phyloP scores from a whole-genome alignment of 192 early-diverging fungal genomes.

The Paraglomus brasilianum region DNA sequence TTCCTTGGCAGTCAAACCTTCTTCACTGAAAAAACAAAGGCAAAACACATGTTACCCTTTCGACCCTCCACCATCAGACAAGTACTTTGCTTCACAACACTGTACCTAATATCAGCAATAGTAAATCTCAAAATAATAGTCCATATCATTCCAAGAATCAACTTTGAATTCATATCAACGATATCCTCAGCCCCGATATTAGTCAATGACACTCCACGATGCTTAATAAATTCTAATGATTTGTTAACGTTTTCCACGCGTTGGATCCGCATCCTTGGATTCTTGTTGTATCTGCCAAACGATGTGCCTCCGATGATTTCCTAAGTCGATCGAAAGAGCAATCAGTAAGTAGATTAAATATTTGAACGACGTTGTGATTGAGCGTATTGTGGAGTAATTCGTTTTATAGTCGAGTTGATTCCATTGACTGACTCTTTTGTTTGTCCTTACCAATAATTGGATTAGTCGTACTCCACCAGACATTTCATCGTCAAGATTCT shows the following conservation, averaged over 20 bases:
- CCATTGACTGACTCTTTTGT: conserved; percentile 35
- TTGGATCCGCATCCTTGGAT: conserved; percentile 90
- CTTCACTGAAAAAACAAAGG: conserved; percentile 60
- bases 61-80: background rate
- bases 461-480: conserved; percentile 58
- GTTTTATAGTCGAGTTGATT: conserved; percentile 36
- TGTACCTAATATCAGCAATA: conserved; percentile 85
- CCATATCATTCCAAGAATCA: conserved; percentile 96
- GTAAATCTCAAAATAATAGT: conserved; percentile 95
- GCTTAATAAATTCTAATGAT: conserved; percentile 89
- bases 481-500: conserved; percentile 42
- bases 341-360: background rate
- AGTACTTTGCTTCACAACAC: background rate
- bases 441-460: conserved; percentile 54
- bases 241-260: conserved; percentile 95
- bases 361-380: conserved; percentile 21
- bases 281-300: conserved; percentile 83
- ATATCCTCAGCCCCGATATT: conserved; percentile 99
- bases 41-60: background rate
- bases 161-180: conserved; percentile 86
- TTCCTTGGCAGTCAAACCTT: conserved; percentile 95
- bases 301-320: conserved; percentile 94
- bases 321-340: too few relatives aligned
- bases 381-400: conserved; percentile 23
- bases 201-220: conserved; percentile 80